Conservation (phyloP, 73 alveolate genomes). For the Symbiodinium natans region DNA sequence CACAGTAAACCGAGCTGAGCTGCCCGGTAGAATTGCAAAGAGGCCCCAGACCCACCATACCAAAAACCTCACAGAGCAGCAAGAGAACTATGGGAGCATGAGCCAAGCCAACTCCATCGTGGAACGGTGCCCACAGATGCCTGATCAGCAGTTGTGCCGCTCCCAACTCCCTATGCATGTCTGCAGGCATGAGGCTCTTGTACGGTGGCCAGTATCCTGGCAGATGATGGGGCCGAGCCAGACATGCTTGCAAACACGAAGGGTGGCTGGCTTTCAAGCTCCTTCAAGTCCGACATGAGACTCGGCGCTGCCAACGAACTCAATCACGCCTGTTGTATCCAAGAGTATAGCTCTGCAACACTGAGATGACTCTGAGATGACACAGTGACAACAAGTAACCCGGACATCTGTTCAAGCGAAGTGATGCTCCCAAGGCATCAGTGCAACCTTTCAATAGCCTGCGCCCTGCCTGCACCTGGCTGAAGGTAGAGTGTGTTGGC, state of each 20-base stretch:
- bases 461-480: slow-evolving; percentile 7
- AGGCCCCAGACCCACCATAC: slow-evolving; percentile 69
- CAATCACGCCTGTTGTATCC: slow-evolving; percentile 47
- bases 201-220: slow-evolving; percentile 62
- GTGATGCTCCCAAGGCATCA: too few relatives aligned
- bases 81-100: too few relatives aligned
- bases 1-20: neutral
- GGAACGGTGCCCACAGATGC: too few relatives aligned
- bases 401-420: too few relatives aligned
- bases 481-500: slow-evolving; percentile 21
- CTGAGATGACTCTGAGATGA: too few relatives aligned
- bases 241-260: neutral
- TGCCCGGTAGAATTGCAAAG: slow-evolving; percentile 26
- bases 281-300: slow-evolving; percentile 41
- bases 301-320: slow-evolving; percentile 43
- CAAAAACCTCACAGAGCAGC: slow-evolving; percentile 14
- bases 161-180: neutral
- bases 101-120: neutral
- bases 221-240: neutral
- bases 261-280: neutral
- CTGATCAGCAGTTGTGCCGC: too few relatives aligned
- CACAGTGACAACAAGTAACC: too few relatives aligned
- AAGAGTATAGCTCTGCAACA: too few relatives aligned
- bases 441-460: too few relatives aligned
- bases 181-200: neutral